These are phyloP conservation scores for Elsinoe arachidis DNA, from an alignment of 2,329 filamentous ascomycete genomes.

Conservation along the genomic window DNA sequence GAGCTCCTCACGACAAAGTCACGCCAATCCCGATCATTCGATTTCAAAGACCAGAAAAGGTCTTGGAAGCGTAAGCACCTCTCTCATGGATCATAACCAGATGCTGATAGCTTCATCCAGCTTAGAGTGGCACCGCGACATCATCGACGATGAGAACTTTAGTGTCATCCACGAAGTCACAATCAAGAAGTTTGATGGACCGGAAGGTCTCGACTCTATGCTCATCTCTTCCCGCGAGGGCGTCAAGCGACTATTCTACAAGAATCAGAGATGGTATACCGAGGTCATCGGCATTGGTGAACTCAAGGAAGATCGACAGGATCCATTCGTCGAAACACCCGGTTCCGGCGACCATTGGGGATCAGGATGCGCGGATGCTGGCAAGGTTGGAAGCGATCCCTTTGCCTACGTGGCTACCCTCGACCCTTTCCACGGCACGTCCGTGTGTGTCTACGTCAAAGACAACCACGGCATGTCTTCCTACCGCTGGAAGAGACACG, in stretches of 20 bases:
- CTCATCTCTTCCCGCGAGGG: constrained; percentile 1
- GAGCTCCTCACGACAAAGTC: constrained; percentile 7
- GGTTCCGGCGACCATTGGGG: constrained; percentile 12
- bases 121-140: constrained; percentile 10
- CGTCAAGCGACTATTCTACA: constrained; percentile 8
- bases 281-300: constrained; percentile 9
- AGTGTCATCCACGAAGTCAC: constrained; percentile 11
- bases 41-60: constrained; percentile 10
- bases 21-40: constrained; percentile 10
- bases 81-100: background rate
- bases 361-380: constrained; percentile 5
- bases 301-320: constrained; percentile 6
- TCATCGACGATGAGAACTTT: constrained; percentile 12
- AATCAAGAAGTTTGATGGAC: constrained; percentile 6
- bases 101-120: background rate
- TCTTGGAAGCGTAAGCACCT: constrained; percentile 3
- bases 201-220: constrained; percentile 3
- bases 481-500: constrained; percentile 5
- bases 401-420: constrained; percentile 11
- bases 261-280: constrained; percentile 9
- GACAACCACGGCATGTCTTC: constrained; percentile 11
- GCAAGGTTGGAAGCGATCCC: constrained; percentile 7
- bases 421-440: constrained; percentile 10
- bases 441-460: constrained; percentile 3
- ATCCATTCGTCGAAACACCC: constrained; percentile 3